A percentile compares a stretch with the other conserved stretches of the same genome.
Conservation (phyloP, 805 yeast species). For the Cyberlindnera meyerae region DNA sequence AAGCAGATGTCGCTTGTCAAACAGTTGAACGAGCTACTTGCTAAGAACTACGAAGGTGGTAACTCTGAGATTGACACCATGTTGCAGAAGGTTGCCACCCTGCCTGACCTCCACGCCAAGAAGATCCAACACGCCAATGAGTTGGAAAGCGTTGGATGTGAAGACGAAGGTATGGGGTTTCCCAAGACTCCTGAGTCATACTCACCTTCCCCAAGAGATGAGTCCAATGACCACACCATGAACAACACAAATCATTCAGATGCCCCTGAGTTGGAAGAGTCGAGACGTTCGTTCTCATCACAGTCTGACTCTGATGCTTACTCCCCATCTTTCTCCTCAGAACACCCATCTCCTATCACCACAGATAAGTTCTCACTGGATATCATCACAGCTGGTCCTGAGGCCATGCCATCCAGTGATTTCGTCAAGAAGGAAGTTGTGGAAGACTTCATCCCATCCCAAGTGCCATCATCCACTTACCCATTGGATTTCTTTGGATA, state of each 20-base stretch:
- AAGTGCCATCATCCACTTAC: not conserved
- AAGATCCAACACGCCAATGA: conserved; percentile 20
- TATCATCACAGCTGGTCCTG: conserved; percentile 16
- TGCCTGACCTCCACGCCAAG: conserved; percentile 23
- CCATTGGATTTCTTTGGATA: conserved; percentile 4
- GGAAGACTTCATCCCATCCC: conserved; percentile 14
- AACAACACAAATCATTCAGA: conserved; percentile 1
- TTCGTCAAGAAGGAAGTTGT: conserved; percentile 16
- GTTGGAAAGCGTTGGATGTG: conserved; percentile 13
- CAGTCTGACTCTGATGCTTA: conserved; percentile 8
- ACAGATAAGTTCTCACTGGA: conserved; percentile 24
- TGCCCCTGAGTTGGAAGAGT: conserved; percentile 16
- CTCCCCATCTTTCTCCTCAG: conserved; percentile 11
- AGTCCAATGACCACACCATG: conserved; percentile 2
- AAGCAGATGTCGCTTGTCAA: conserved; percentile 19
- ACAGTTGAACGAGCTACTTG: conserved; percentile 14
- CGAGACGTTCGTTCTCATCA: conserved; percentile 14
- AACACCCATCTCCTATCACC: conserved; percentile 14
- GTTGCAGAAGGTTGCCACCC: conserved; percentile 5
- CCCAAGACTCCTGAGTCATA: conserved; percentile 28
- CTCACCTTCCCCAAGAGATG: conserved; percentile 18
- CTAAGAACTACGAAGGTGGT: conserved; percentile 18
- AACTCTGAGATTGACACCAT: conserved; percentile 16
- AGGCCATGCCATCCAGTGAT: conserved; percentile 1
- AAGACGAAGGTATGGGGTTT: conserved; percentile 5